Percentiles rank a stretch among this genome's conserved stretches.
These are phyloP conservation scores for Lindgomyces ingoldianus DNA, from an alignment of 495 filamentous ascomycete genomes.

Conservation along the genomic window DNA sequence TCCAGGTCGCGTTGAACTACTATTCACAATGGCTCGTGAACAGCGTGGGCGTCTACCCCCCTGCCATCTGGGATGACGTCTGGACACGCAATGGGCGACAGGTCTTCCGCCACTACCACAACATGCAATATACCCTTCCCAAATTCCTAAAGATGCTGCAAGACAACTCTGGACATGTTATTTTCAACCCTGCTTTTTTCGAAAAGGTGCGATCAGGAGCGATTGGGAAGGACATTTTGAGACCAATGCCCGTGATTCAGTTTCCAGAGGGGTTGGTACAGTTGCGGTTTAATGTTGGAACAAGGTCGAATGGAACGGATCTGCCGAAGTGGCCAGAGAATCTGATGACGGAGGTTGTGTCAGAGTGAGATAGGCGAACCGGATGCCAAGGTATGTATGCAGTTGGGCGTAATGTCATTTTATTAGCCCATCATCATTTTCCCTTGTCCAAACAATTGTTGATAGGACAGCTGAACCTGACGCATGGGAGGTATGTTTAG, in stretches of 20 bases:
- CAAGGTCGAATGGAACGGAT: conserved; percentile 42
- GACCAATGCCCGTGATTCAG: conserved; percentile 38
- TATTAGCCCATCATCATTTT: too few species aligned
- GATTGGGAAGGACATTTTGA: conserved; percentile 32
- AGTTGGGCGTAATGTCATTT: too few species aligned
- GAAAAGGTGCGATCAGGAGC: conserved; percentile 36
- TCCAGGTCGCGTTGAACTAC: conserved; percentile 43
- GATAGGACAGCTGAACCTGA: too few species aligned
- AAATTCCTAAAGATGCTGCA: conserved; percentile 37
- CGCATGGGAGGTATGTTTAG: too few species aligned
- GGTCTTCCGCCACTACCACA: conserved; percentile 43
- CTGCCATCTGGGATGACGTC: conserved; percentile 40
- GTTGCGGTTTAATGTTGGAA: conserved; percentile 42
- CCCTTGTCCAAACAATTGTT: too few species aligned
- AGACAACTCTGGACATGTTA: conserved; percentile 23
- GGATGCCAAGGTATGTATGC: background rate
- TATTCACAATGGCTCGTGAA: conserved; percentile 46
- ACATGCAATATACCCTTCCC: conserved; percentile 39
- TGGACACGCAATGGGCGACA: conserved; percentile 40
- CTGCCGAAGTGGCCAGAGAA: conserved; percentile 43
- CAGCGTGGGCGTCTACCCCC: conserved; percentile 40
- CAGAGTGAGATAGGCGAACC: conserved; percentile 2
- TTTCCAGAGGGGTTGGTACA: conserved; percentile 39
- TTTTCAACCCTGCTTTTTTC: conserved; percentile 43
- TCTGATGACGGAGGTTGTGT: conserved; percentile 41